Base-by-base conservation (phyloP, 2,329 filamentous ascomycete genomes). In the Cladosporium halotolerans region DNA sequence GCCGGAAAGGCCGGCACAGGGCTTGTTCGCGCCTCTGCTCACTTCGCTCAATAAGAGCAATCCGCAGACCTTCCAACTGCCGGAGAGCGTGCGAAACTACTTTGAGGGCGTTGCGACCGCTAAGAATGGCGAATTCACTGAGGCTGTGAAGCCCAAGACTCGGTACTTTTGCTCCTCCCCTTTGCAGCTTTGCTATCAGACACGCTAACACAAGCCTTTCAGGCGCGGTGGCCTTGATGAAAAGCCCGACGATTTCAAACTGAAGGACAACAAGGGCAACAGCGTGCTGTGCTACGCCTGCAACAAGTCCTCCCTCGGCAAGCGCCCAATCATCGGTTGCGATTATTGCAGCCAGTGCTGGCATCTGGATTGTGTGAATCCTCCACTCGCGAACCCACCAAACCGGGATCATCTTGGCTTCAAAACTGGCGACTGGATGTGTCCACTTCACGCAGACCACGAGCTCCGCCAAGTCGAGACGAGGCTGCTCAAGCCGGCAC, bases 341-440 rank as follows among this genome's bases (percentile, higher is more conserved):
- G 90, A 90, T 69, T 82, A 80, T 63, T 99, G 92, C 71, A 77
- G 81, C 10, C 79, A 89, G 33, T 80, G 85, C 65, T 99, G 91
- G 87, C 93, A 99, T 73, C 76, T 96, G 48, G 92, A 97, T 70
- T 99, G 93, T 71, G 75, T 95, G 13, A 85, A 95, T 66, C 88
- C 89, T 28, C 91, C 92, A 33, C 73, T 91, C 65, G 83, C 90
- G 33, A 83, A 87, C 52, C 87, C 89, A 38, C 91, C 91, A 9
- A 79, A 83, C 51, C 72, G 75, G 55, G 68, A 67, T 58, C 53
- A 67, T 59, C 66, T 78, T 47, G 75, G 76, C 59, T 75, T 76
- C 47, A 77, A 85, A 48, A 83, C 85, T 44, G 74, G 76, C 63
- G 86, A 84, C 52, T 99, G 90, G 89, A 86, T 84, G 70, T 99